Evolutionary conservation across 2,329 filamentous ascomycete species (phyloP), one percentile per base, ranked within the genome.

Genomic region (Sarocladiaceae sp.): DNA sequence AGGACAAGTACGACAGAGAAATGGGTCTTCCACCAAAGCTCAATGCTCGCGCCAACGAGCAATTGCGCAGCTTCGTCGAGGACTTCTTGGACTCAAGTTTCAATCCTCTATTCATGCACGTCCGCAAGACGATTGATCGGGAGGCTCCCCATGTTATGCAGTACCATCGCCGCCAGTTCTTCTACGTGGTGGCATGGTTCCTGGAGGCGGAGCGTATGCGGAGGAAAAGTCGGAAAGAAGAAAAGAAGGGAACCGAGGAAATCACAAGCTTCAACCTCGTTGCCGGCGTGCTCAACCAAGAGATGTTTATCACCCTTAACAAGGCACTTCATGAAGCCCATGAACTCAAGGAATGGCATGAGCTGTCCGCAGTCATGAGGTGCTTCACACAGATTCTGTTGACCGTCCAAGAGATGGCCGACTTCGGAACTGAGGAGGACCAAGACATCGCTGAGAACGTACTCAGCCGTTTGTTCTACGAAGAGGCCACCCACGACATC

Each of bases 401-500:
- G 23, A 96, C 92, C 0, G 87, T 97, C 2, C 91, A 96, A 62
- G 90, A 95, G 55, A 97, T 99, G 92, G 77, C 85, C 1, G 83
- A 88, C 44, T 94, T 90, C 1, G 79, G 82, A 1, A 80, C 89
- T 26, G 92, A 97, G 56, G 92, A 97, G n/a, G 90, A 99, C 59
- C 88, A 96, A 64, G 94, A 97, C 60, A 97, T 99, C 65, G 93
- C 94, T 1, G 93, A 99, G 65, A 99, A 99, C 60, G 97, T 96
- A 12, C 83, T 96, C 50, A 95, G 88, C 61, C 89, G 93, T 55
- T 90, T 99, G n/a, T 99, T 99, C 67, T 99, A 99, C 70, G 94
- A 99, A 68, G 91, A 97, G 64, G 83, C 89, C 1, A 97, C 92
- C 0, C 92, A 99, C 62, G 93, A 99, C 56, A 80, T 88, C 22